Evolutionary conservation across 495 filamentous ascomycete genomes (phyloP).

Genomic region (Podospora conica): DNA sequence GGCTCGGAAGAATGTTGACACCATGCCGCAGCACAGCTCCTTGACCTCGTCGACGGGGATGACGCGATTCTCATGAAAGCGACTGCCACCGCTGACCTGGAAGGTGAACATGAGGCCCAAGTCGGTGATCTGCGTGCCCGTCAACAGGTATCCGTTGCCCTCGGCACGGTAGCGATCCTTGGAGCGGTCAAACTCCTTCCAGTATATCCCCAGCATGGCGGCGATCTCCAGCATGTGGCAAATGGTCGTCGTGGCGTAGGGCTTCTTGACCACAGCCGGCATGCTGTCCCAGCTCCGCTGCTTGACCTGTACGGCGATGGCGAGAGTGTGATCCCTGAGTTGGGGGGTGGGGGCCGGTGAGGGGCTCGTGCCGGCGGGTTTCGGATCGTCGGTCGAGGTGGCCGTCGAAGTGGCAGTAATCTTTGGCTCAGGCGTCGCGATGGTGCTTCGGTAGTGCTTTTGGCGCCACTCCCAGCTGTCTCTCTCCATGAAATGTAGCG

Average conservation of each 20-base stretch:
- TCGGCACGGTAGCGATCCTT: conserved; percentile 43
- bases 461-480: conserved; percentile 38
- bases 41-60: conserved; percentile 43
- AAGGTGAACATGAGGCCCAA: conserved; percentile 45
- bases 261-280: conserved; percentile 40
- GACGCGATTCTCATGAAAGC: conserved; percentile 38
- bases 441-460: conserved; percentile 10
- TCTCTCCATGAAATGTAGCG: conserved; percentile 40
- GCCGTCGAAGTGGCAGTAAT: background rate
- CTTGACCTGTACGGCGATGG: conserved; percentile 42
- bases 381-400: conserved; percentile 5
- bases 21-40: conserved; percentile 41
- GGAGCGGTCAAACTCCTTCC: conserved; percentile 43
- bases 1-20: conserved; percentile 40
- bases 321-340: conserved; percentile 30
- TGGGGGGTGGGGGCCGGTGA: background rate
- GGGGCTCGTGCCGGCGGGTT: background rate
- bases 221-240: conserved; percentile 47
- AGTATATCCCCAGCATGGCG: conserved; percentile 46
- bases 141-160: conserved; percentile 46
- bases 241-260: conserved; percentile 45
- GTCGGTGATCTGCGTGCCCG: conserved; percentile 36
- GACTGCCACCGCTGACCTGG: conserved; percentile 34
- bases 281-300: conserved; percentile 47
- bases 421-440: background rate